These are phyloP conservation scores for Tuctoria greenei DNA, from an alignment of 176 grass and related monocot species.

Conservation along the genomic window DNA sequence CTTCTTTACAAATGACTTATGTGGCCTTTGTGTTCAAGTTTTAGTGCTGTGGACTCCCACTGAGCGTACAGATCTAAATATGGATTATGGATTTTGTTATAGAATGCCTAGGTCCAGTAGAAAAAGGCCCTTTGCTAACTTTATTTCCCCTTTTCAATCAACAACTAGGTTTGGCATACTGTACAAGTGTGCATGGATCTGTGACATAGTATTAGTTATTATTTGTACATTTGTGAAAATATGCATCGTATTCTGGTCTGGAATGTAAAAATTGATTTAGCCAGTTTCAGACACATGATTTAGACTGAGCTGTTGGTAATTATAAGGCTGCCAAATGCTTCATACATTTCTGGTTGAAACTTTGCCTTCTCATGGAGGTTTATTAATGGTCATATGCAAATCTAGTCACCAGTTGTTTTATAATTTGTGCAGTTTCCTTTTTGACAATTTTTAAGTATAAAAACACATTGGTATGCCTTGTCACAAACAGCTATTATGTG, in stretches of 20 bases:
- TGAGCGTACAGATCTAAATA: slow-evolving; percentile 13
- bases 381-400: not conserved
- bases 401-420: not conserved
- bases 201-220: not conserved
- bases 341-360: slow-evolving; percentile 11
- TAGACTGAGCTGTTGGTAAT: not conserved
- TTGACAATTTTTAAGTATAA: not conserved
- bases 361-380: not conserved
- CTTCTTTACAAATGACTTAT: slow-evolving; percentile 35
- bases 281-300: slow-evolving; percentile 7
- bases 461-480: not conserved
- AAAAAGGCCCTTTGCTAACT: not conserved
- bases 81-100: slow-evolving; percentile 25
- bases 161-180: not conserved
- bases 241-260: not conserved
- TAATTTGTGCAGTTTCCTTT: not conserved
- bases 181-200: not conserved
- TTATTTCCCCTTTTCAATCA: not conserved
- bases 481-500: not conserved
- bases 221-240: not conserved
- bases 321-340: not conserved
- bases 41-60: slow-evolving; percentile 6
- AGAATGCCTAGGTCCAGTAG: slow-evolving; percentile 1
- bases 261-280: not conserved
- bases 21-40: slow-evolving; percentile 13